Percentiles rank a stretch among this genome's conserved stretches.
phyloP scores from a whole-genome alignment of 768 basidiomycete genomes.

The Xerocomus potaroensis region DNA sequence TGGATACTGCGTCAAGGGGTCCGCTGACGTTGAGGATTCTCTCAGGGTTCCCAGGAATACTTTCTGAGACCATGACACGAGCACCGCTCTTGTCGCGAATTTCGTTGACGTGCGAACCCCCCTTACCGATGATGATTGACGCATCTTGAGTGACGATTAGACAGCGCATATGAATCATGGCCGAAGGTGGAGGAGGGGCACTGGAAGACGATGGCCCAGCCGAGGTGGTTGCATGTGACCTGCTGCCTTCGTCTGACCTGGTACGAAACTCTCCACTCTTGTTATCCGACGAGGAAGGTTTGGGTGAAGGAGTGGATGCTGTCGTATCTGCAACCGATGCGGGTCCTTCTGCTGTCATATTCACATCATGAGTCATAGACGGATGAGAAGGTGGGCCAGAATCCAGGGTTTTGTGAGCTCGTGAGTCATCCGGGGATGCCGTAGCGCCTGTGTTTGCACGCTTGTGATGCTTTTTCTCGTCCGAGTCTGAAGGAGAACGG shows the following conservation, averaged over 20 bases:
- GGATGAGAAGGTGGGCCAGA: conserved; percentile 37
- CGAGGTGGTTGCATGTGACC: conserved; percentile 44
- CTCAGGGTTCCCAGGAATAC: conserved; percentile 99
- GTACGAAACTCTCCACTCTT: conserved; percentile 37
- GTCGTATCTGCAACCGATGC: conserved; percentile 39
- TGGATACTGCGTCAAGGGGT: conserved; percentile 95
- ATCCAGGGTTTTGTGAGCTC: conserved; percentile 43
- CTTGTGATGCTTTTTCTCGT: conserved; percentile 76
- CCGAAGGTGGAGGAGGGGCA: conserved; percentile 54
- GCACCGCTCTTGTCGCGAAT: conserved; percentile 98
- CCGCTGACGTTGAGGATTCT: conserved; percentile 96
- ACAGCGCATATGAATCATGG: conserved; percentile 95
- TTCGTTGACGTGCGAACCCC: conserved; percentile 94
- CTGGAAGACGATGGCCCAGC: conserved; percentile 47
- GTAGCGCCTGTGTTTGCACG: conserved; percentile 78
- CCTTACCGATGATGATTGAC: conserved; percentile 97
- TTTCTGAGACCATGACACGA: conserved; percentile 95
- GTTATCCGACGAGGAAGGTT: conserved; percentile 40
- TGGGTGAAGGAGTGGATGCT: conserved; percentile 58
- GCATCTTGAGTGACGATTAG: conserved; percentile 99
- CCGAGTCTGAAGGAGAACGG: conserved; percentile 79
- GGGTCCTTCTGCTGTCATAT: conserved; percentile 54
- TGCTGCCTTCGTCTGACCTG: conserved; percentile 34
- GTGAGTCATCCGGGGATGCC: conserved; percentile 58
- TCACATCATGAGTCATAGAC: conserved; percentile 51